Evolutionary conservation across 2,329 filamentous ascomycete genomes (phyloP), one percentile per base, ranked within the genome.

Genomic region (Aspergillus chevalieri): DNA sequence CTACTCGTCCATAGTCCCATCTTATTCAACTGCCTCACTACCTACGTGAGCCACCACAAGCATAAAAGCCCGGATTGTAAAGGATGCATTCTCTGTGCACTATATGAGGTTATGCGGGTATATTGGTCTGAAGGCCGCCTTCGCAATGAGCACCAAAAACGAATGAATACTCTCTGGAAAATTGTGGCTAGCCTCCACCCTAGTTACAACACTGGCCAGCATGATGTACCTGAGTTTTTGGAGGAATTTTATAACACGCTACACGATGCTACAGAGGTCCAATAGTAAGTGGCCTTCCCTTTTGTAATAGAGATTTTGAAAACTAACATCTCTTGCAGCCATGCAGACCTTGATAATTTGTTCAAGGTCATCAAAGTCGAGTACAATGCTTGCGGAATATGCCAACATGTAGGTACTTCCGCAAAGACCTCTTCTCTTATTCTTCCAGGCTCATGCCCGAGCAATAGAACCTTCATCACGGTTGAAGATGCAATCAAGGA

Each of bases 1-100:
- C 26, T 60, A 38, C 48, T 66, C 21, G 50, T 66, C n/a, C 60
- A 65, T 52, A 54, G 52, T 1, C 58, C 61, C 2, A 8, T 54
- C 1, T 48, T 67, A 21, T 5, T 61, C 30, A 58, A 64, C 28
- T 66, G 60, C 55, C 21, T 60, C 2, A 7, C 41, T 3, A 48
- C 43, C 24, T 52, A 55, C 14, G 28, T 15, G 4, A 39, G 30
- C 3, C 39, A 10, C 2, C 43, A 53, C 22, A 15, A 24, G 2
- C 38, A 14, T 19, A 14, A 21, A 14, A 28, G 7, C 9, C 21
- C 24, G 15, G 12, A n/a, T n/a, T 3, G 10, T 19, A 14, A 9
- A 12, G n/a, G 22, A 17, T 28, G 24, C 22, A 15, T 17, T n/a
- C n/a, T 44, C 21, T 26, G 22, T 28, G 14, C 15, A 3, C 24